Base-by-base conservation (phyloP, 495 filamentous ascomycete genomes). In the Geoglossum glabrum region DNA sequence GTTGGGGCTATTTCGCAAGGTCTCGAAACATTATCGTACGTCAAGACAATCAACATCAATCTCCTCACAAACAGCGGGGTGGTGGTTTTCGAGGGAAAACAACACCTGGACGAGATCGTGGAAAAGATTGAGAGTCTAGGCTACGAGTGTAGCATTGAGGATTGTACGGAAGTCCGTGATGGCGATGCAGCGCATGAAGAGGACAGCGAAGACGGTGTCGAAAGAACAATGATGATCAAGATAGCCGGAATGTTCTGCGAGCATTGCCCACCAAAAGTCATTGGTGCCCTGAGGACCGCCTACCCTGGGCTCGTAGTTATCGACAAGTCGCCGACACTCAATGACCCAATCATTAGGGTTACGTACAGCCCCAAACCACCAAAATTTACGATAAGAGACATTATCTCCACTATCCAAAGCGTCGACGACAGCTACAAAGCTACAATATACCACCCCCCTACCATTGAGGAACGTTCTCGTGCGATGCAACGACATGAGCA, bases 201-300 rank as follows among this genome's bases (percentile, higher is more conserved):
- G 25, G 72, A 81, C 43, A 76, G 94, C 10, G 67, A 81, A 11
- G 75, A 81, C 30, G 77, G 73, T 27, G 84, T 97, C 52, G 85
- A 46, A 13, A 73, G 89, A 57, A 79, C 78, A 4, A 73, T 90
- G 13, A 69, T 69, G 52, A 81, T 95, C 60, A 73, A 62, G 33
- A 75, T 97, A 43, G 77, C 86, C 43, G 90, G 92, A 43, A 88
- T 96, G 77, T 90, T 84, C 69, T 96, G 90, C 69, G 75, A 80
- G 38, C 84, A 90, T 65, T 96, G 92, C 63, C 84, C 90, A 1
- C 68, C 70, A 9, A 76, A 79, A 31, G 73, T 94, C 17, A 61
- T 73, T 0, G 69, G 63, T 1, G 72, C 73, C 4, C 68, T 93
- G 57, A 62, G 74, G 40, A 68, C 66, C 25, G 61, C 61, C 17